Evolutionary conservation across 148 eudicot species (phyloP).

Genomic region (Rhododendron henanense): DNA sequence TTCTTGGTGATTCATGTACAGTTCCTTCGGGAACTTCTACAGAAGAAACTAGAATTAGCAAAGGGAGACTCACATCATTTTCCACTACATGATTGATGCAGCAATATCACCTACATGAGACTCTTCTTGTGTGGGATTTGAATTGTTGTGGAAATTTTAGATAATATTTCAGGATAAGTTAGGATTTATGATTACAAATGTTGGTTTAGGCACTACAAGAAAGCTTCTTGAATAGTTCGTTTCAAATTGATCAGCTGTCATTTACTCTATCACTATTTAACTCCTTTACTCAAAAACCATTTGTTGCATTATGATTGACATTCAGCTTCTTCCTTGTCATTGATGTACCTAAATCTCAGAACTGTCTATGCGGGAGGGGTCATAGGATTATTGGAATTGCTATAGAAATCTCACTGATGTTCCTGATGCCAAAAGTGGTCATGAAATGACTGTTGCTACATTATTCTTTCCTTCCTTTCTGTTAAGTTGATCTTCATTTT

Average conservation of each 20-base stretch:
- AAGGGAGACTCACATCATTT: too few relatives aligned
- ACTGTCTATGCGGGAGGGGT: background rate
- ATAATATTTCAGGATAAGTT: background rate
- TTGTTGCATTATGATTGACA: background rate
- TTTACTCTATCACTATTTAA: background rate
- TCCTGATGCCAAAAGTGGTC: background rate
- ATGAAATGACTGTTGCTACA: slow-evolving; percentile 5
- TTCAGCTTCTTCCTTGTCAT: background rate
- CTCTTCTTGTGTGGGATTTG: background rate
- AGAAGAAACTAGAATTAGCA: too few relatives aligned
- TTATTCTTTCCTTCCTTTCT: background rate
- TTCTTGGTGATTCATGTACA: too few relatives aligned
- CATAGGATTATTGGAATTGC: background rate
- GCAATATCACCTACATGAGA: background rate
- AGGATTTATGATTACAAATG: background rate
- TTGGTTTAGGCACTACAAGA: background rate
- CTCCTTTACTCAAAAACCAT: background rate
- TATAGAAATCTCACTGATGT: background rate
- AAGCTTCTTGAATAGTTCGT: background rate
- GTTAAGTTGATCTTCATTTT: background rate
- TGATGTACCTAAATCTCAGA: background rate
- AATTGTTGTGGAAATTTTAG: background rate
- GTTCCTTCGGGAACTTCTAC: too few relatives aligned
- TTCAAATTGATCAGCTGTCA: background rate
- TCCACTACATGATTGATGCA: background rate